Percentiles rank a stretch among this genome's conserved stretches.
These are phyloP conservation scores for Talaromyces sp. DNA, from an alignment of 2,329 filamentous ascomycete genomes.

Conservation along the genomic window DNA sequence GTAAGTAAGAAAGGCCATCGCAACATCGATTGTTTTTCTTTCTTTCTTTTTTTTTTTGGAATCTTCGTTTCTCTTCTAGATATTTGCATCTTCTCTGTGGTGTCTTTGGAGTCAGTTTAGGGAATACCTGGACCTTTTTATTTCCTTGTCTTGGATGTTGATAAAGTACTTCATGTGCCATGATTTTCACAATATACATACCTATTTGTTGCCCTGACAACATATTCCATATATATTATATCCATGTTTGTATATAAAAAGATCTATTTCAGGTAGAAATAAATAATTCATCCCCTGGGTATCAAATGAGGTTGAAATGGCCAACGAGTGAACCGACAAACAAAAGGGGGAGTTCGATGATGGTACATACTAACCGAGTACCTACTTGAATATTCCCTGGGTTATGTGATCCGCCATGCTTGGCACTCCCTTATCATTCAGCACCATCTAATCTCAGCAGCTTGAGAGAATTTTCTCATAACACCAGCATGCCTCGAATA, in stretches of 20 bases:
- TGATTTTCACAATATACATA: slow-evolving; percentile 5
- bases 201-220: slow-evolving; percentile 2
- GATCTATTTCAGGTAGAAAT: no score
- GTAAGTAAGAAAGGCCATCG: slow-evolving; percentile 9
- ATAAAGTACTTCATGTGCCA: slow-evolving; percentile 5
- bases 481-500: slow-evolving; percentile 46
- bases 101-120: slow-evolving; percentile 12
- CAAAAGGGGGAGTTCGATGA: no score
- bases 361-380: no score
- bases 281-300: no score
- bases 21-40: background rate
- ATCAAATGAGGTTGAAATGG: no score
- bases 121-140: slow-evolving; percentile 9
- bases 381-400: no score
- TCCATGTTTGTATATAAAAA: no score
- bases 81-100: slow-evolving; percentile 13
- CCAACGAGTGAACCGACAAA: no score
- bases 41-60: background rate
- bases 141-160: background rate
- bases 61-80: background rate
- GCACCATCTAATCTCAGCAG: background rate
- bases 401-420: background rate
- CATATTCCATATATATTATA: no score
- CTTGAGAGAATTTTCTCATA: background rate
- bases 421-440: background rate